Evolutionary conservation across 257 asterid genomes (phyloP).

Genomic region (Capsicum baccatum): DNA sequence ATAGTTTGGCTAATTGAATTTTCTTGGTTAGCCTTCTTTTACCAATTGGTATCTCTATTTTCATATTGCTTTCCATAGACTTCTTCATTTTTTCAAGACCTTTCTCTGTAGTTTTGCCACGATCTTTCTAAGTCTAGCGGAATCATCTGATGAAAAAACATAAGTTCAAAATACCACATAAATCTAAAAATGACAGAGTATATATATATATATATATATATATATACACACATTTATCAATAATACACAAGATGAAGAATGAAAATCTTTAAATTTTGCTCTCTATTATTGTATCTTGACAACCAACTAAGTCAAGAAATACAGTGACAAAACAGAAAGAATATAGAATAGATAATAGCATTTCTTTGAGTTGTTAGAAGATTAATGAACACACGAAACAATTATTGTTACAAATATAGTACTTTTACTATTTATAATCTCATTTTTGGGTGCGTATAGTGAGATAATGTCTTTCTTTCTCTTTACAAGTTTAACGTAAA

Average conservation of each 20-base stretch:
- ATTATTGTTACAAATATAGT: too few species aligned
- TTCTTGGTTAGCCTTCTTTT: neutral
- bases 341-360: neutral
- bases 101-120: neutral
- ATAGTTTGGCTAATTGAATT: neutral
- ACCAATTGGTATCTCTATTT: neutral
- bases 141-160: neutral
- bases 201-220: too few species aligned
- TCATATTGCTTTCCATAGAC: neutral
- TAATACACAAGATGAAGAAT: neutral
- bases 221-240: slow-evolving; percentile 19
- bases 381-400: too few species aligned
- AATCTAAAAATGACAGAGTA: neutral
- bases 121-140: neutral
- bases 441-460: too few species aligned
- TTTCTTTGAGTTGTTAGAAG: too few species aligned
- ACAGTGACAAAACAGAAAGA: neutral
- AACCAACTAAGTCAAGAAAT: neutral
- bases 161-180: neutral
- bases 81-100: neutral
- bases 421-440: too few species aligned
- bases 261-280: neutral
- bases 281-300: neutral
- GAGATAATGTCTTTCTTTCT: too few species aligned
- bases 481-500: too few species aligned